Percentiles rank a stretch among this genome's conserved stretches.
phyloP scores from a whole-genome alignment of 441 rosid species.

The Populus tomentosa region DNA sequence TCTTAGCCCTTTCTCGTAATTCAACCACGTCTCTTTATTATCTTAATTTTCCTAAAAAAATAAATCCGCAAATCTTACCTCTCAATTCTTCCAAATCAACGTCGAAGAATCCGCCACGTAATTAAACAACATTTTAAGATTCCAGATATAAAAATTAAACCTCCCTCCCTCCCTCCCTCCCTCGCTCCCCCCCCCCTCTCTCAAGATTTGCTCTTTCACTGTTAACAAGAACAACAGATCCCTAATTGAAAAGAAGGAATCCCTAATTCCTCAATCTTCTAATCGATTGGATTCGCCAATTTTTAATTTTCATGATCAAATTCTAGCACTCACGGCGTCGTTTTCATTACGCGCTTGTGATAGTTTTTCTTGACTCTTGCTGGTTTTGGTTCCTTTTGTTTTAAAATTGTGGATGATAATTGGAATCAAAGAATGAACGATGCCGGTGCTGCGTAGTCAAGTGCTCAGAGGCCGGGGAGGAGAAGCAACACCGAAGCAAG shows the following conservation, averaged over 20 bases:
- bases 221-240: neutral
- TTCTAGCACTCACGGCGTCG: no score
- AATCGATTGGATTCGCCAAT: no score
- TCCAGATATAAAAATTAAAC: no score
- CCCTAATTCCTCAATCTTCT: no score
- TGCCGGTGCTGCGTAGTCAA: conserved; percentile 68
- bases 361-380: neutral
- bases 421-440: conserved; percentile 53
- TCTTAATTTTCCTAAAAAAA: neutral
- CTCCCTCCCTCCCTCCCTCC: no score
- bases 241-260: no score
- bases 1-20: no score
- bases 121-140: neutral
- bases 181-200: neutral
- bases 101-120: neutral
- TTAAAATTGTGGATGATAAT: neutral
- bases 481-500: conserved; percentile 1
- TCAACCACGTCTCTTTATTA: no score
- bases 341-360: no score
- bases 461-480: conserved; percentile 44
- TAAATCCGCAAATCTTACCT: neutral
- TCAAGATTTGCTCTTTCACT: neutral
- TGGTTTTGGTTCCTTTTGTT: no score
- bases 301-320: no score
- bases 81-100: conserved; percentile 3